phyloP scores from a whole-genome alignment of 2,329 filamentous ascomycete species.

The Blastomyces silverae region DNA sequence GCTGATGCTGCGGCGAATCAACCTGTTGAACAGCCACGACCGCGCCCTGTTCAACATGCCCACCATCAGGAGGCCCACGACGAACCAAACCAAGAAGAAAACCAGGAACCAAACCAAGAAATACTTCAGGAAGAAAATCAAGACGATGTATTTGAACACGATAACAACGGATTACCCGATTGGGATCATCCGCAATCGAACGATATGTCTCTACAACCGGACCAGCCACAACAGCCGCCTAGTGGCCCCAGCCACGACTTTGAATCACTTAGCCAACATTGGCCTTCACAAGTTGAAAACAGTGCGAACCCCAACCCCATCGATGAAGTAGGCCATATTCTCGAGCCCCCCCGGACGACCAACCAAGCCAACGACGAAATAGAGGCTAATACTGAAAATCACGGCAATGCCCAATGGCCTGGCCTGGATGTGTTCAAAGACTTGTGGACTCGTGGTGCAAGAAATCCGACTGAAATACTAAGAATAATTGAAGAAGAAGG shows the following conservation, averaged over 20 bases:
- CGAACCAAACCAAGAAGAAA: neutral
- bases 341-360: neutral
- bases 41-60: neutral
- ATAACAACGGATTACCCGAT: neutral
- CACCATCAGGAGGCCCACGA: neutral
- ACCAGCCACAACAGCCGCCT: neutral
- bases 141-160: neutral
- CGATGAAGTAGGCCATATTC: neutral
- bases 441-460: conserved; percentile 54
- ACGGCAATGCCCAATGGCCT: neutral
- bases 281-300: conserved; percentile 1
- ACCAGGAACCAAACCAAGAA: neutral
- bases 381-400: neutral
- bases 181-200: neutral
- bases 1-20: conserved; percentile 33
- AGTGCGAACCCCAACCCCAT: neutral
- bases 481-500: conserved; percentile 57
- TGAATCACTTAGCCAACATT: neutral
- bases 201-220: neutral
- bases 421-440: conserved; percentile 46
- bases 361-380: neutral
- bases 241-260: neutral
- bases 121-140: neutral
- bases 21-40: neutral
- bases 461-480: conserved; percentile 54